These are phyloP conservation scores for Apiotrichum sp. DNA, from an alignment of 1,284 basidiomycete species.

Conservation along the genomic window DNA sequence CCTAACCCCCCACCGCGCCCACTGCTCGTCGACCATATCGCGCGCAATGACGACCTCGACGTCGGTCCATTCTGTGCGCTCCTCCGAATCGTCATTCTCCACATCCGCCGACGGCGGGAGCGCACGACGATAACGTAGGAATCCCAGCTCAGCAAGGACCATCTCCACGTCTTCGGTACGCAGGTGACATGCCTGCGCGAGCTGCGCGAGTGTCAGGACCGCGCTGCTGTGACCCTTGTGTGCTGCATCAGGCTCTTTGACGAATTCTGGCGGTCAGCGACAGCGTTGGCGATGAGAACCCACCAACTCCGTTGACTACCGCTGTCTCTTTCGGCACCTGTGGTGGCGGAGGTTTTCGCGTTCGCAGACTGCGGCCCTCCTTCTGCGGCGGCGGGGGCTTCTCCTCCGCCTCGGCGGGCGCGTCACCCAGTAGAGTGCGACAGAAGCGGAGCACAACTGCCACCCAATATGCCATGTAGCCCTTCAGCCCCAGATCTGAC, in stretches of 20 bases:
- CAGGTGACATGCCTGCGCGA: slow-evolving; percentile 73
- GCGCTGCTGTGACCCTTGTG: slow-evolving; percentile 47
- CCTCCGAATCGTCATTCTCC: slow-evolving; percentile 18
- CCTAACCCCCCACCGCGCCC: slow-evolving; percentile 35
- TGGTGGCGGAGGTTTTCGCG: slow-evolving; percentile 8
- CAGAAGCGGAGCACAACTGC: slow-evolving; percentile 77
- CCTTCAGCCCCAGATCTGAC: slow-evolving; percentile 83
- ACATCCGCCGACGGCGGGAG: slow-evolving; percentile 20
- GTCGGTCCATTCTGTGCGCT: slow-evolving; percentile 34
- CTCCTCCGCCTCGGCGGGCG: background rate
- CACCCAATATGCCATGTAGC: slow-evolving; percentile 89
- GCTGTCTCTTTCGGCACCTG: slow-evolving; percentile 9
- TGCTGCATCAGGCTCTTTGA: slow-evolving; percentile 1
- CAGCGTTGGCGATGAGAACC: slow-evolving; percentile 6
- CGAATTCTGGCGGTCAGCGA: slow-evolving; percentile 3
- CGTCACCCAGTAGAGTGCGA: slow-evolving; percentile 49
- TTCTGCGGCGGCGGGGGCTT: background rate
- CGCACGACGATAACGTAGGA: slow-evolving; percentile 53
- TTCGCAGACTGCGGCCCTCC: slow-evolving; percentile 19
- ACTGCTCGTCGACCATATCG: slow-evolving; percentile 59
- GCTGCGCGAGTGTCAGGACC: slow-evolving; percentile 61
- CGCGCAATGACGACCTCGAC: slow-evolving; percentile 56
- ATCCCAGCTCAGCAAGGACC: slow-evolving; percentile 77
- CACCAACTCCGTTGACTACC: slow-evolving; percentile 20
- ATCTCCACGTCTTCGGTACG: slow-evolving; percentile 80